phyloP scores from a whole-genome alignment of 768 basidiomycete genomes.

The Tulasnella sp. region DNA sequence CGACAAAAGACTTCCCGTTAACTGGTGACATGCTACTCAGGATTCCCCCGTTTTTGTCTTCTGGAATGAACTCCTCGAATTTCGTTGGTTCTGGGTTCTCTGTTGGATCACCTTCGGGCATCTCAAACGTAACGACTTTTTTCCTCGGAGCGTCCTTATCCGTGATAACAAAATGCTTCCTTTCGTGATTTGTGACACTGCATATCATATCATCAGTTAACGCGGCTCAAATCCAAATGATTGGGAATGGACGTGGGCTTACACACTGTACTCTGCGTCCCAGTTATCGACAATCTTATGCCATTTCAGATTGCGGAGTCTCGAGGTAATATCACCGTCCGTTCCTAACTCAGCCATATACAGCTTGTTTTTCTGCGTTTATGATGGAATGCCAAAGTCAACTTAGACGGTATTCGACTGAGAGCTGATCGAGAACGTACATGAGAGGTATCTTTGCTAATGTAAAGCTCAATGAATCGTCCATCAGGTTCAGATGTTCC shows the following conservation, averaged over 20 bases:
- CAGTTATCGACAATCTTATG: slow-evolving; percentile 70
- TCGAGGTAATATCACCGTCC: slow-evolving; percentile 54
- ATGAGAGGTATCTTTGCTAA: slow-evolving; percentile 62
- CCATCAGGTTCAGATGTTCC: slow-evolving; percentile 64
- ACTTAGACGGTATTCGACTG: neutral
- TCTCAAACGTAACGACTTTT: slow-evolving; percentile 67
- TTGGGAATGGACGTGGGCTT: slow-evolving; percentile 40
- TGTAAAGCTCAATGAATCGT: slow-evolving; percentile 61
- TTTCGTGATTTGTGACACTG: slow-evolving; percentile 68
- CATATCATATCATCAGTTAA: neutral
- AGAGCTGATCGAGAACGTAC: neutral
- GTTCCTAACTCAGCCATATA: slow-evolving; percentile 72
- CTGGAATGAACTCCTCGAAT: slow-evolving; percentile 66
- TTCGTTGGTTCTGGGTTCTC: slow-evolving; percentile 32
- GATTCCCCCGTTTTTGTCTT: slow-evolving; percentile 48
- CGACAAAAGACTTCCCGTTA: slow-evolving; percentile 58
- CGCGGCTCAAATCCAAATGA: neutral
- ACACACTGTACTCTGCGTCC: slow-evolving; percentile 68
- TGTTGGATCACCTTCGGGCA: slow-evolving; percentile 44
- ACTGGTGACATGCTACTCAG: slow-evolving; percentile 47
- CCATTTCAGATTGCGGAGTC: slow-evolving; percentile 62
- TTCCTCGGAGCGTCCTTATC: slow-evolving; percentile 68
- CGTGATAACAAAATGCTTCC: slow-evolving; percentile 65
- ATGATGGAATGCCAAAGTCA: neutral
- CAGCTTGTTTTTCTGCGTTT: slow-evolving; percentile 64